Conservation (phyloP, 2,329 filamentous ascomycete species). For the Cadophora sp. region DNA sequence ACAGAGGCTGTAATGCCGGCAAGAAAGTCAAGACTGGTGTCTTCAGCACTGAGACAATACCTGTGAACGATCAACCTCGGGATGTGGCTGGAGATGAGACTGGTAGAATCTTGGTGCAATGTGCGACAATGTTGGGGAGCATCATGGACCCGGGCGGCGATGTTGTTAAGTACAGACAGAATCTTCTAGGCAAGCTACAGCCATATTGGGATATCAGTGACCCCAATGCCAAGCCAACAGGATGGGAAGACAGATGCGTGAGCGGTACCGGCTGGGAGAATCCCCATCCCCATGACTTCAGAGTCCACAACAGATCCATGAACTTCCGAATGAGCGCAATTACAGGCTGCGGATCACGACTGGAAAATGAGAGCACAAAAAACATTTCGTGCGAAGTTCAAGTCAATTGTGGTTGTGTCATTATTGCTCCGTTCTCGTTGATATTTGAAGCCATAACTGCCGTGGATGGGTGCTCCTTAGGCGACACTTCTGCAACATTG, state of each 20-base stretch:
- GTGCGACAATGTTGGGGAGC: slow-evolving; percentile 29
- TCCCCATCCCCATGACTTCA: slow-evolving; percentile 10
- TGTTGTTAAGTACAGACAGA: slow-evolving; percentile 22
- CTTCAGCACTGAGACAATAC: slow-evolving; percentile 29
- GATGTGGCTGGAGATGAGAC: slow-evolving; percentile 27
- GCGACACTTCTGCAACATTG: slow-evolving; percentile 21
- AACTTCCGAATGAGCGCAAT: slow-evolving; percentile 21
- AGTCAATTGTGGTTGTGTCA: slow-evolving; percentile 27
- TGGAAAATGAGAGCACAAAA: slow-evolving; percentile 27
- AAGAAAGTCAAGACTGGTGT: slow-evolving; percentile 29
- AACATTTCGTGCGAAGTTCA: slow-evolving; percentile 23
- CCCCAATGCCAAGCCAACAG: slow-evolving; percentile 23
- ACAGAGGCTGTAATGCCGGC: slow-evolving; percentile 34
- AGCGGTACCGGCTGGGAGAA: slow-evolving; percentile 25
- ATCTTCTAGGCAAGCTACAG: slow-evolving; percentile 24
- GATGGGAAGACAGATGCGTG: slow-evolving; percentile 22
- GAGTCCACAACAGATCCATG: slow-evolving; percentile 28
- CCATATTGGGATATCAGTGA: slow-evolving; percentile 25
- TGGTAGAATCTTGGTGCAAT: slow-evolving; percentile 28
- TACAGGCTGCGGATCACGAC: slow-evolving; percentile 20
- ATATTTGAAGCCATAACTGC: slow-evolving; percentile 31
- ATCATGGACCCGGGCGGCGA: slow-evolving; percentile 24
- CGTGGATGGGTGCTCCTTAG: slow-evolving; percentile 22
- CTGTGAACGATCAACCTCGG: slow-evolving; percentile 16
- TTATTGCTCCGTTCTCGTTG: slow-evolving; percentile 27